Evolutionary conservation across 768 basidiomycete species (phyloP).

Genomic region (Lentinula guzmanii): DNA sequence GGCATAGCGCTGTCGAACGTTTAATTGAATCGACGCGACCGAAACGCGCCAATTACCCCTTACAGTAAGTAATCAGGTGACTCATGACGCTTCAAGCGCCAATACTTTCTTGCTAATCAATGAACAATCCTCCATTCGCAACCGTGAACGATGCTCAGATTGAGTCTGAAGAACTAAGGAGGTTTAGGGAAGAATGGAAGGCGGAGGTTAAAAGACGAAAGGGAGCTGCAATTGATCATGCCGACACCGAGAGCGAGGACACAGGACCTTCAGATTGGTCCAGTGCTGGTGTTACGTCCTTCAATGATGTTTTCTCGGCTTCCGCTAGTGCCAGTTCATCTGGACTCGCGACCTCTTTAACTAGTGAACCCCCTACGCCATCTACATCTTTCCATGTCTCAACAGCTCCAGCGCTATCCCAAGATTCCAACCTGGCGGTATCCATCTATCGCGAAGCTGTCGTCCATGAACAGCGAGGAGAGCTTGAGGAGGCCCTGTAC

Average conservation of each 20-base stretch:
- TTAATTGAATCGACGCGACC: neutral
- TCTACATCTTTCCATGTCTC: neutral
- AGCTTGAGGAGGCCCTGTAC: conserved; percentile 68
- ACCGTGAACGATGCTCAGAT: conserved; percentile 17
- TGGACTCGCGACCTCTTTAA: neutral
- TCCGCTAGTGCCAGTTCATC: neutral
- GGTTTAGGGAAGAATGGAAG: conserved; percentile 72
- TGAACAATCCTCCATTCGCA: neutral
- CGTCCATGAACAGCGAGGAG: conserved; percentile 63
- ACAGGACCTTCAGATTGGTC: neutral
- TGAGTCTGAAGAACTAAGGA: conserved; percentile 57
- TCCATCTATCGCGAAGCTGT: conserved; percentile 67
- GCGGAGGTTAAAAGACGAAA: conserved; percentile 49
- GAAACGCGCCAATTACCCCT: no score
- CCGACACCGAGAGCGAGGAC: neutral
- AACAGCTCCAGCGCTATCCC: conserved; percentile 19
- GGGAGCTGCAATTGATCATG: neutral
- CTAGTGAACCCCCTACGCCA: neutral
- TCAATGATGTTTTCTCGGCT: neutral
- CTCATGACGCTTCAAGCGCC: neutral
- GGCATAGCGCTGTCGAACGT: no score
- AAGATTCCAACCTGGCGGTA: conserved; percentile 42
- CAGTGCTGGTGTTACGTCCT: conserved; percentile 3
- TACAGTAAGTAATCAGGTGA: neutral
- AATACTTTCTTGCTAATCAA: neutral